Conservation (phyloP, 495 filamentous ascomycete genomes). For the Acidomyces sp. region DNA sequence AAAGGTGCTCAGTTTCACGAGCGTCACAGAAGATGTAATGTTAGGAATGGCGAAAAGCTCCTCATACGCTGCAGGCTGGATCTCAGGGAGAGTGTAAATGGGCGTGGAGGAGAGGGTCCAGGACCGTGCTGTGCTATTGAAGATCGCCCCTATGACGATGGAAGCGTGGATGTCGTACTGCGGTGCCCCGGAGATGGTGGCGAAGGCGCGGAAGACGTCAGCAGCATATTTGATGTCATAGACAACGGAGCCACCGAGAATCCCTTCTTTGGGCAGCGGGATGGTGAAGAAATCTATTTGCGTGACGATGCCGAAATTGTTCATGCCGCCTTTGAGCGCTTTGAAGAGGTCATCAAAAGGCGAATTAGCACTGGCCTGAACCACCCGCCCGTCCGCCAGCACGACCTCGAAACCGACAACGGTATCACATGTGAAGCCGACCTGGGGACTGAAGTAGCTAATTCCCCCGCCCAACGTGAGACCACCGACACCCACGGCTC, state of each 20-base stretch:
- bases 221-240: background rate
- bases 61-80: slow-evolving; percentile 1
- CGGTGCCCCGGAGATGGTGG: background rate
- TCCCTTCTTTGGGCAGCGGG: slow-evolving; percentile 1
- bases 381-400: slow-evolving; percentile 19
- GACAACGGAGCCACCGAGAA: slow-evolving; percentile 20
- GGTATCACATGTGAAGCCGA: slow-evolving; percentile 17
- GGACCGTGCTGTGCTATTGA: background rate
- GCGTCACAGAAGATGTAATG: background rate
- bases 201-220: slow-evolving; percentile 7
- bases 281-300: slow-evolving; percentile 21
- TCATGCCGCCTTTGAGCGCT: slow-evolving; percentile 31
- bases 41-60: slow-evolving; percentile 3
- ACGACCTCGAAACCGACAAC: slow-evolving; percentile 28
- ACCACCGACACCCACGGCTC: slow-evolving; percentile 22
- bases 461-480: slow-evolving; percentile 21
- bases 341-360: slow-evolving; percentile 27
- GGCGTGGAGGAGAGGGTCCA: slow-evolving; percentile 8
- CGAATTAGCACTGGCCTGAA: slow-evolving; percentile 18
- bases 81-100: slow-evolving; percentile 5
- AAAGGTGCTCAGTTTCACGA: background rate
- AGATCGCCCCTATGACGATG: background rate
- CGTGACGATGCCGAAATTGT: slow-evolving; percentile 34
- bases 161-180: slow-evolving; percentile 6
- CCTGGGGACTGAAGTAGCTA: slow-evolving; percentile 7